These are phyloP conservation scores for Suillus hirtellus DNA, from an alignment of 768 basidiomycete genomes.

Conservation along the genomic window DNA sequence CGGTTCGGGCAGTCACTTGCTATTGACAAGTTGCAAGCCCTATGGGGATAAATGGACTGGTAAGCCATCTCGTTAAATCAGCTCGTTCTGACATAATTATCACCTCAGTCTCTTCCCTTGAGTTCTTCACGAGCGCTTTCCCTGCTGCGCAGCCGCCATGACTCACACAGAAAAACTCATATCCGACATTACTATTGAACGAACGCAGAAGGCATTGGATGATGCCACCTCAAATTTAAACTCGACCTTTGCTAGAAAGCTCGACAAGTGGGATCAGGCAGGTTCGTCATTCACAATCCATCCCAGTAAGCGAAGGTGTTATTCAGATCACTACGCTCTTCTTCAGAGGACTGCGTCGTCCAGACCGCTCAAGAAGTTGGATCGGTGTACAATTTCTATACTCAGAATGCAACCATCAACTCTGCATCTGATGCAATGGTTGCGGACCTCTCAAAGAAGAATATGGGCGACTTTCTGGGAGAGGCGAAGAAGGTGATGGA, in stretches of 20 bases:
- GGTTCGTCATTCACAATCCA: neutral
- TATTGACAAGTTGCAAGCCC: too few species aligned
- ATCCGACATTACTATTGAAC: neutral
- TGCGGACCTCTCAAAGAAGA: constrained; percentile 3
- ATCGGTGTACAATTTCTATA: constrained; percentile 1
- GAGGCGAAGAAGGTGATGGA: constrained; percentile 27
- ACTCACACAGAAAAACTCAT: neutral
- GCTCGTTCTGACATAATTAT: neutral
- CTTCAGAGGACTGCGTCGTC: neutral
- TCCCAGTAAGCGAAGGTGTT: neutral
- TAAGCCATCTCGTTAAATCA: neutral
- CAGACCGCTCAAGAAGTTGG: neutral
- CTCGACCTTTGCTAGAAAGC: neutral
- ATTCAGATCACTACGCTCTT: too few species aligned
- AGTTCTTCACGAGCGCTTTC: neutral
- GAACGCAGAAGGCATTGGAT: neutral
- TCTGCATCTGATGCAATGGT: neutral
- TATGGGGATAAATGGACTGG: neutral
- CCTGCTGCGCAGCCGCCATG: neutral
- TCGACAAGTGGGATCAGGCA: neutral
- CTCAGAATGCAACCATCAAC: constrained; percentile 9
- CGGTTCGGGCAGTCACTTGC: too few species aligned
- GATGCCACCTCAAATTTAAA: neutral
- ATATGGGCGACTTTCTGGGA: constrained; percentile 20
- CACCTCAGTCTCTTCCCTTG: neutral